These are phyloP conservation scores for Zygnema circumcarinatum DNA, from an alignment of 139 green algal species.

Conservation along the genomic window DNA sequence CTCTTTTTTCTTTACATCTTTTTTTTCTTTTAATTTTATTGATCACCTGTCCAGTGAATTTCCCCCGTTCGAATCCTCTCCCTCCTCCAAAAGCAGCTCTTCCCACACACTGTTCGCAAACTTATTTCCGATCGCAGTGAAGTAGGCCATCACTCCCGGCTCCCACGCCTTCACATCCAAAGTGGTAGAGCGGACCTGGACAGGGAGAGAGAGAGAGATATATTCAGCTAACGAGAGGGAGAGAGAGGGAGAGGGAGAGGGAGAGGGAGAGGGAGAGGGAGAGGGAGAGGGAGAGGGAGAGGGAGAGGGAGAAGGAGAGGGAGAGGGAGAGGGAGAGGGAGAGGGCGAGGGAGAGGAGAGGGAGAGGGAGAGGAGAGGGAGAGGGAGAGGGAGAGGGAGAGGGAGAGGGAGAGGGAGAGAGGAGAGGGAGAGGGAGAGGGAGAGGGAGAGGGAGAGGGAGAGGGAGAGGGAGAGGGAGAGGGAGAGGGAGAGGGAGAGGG, in stretches of 20 bases:
- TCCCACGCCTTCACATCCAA: slow-evolving; percentile 65
- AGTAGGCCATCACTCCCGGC: slow-evolving; percentile 44
- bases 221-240: neutral
- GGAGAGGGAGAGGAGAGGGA: neutral
- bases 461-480: slow-evolving; percentile 10
- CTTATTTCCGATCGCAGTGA: slow-evolving; percentile 54
- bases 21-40: neutral
- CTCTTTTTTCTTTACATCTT: neutral
- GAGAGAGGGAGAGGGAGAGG: neutral
- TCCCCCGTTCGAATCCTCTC: neutral
- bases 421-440: neutral
- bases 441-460: slow-evolving; percentile 28
- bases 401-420: slow-evolving; percentile 18
- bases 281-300: neutral
- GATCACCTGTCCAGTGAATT: neutral
- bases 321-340: neutral
- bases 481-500: neutral
- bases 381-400: slow-evolving; percentile 4
- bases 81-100: too few relatives aligned
- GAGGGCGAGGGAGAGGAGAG: neutral
- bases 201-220: neutral
- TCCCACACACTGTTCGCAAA: slow-evolving; percentile 54
- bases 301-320: neutral
- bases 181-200: slow-evolving; percentile 53
- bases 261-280: neutral